Base-by-base conservation (phyloP, 1,139 yeast species). In the Williopsis jadinii region DNA sequence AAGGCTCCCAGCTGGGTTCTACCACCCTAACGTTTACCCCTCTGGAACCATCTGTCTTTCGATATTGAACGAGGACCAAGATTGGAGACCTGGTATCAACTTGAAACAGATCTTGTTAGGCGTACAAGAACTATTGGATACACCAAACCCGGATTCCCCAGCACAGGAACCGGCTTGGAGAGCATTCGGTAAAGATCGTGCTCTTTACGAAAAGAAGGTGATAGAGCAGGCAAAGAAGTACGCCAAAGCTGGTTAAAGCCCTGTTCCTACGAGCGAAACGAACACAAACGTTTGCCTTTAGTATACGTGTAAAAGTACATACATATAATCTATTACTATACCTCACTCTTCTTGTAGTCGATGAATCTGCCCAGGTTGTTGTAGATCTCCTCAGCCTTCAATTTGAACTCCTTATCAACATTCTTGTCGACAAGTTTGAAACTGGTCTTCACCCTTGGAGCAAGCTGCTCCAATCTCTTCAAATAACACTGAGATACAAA, bases 91-190 rank as follows among this genome's bases (percentile, higher is more conserved):
- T 1, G 96, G 97, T 9, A 83, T 92, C 50, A 87, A 96, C 12
- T 67, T 94, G 54, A 88, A 87, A 59, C 96, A 92, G 60, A 83
- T 94, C 45, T 80, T 85, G 4, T 67, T 88, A 50, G 99, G 98
- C 9, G 81, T 94, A 41, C 99, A 94, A 62, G 97, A 90, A 60
- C 71, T 94, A 44, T 70, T 94, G 50, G 87, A 84, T 56, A 74
- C 80, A 28, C 98, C 99, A 30, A 94, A 94, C 59, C 94, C 95
- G 28, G 81, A 84, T 46, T 87, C 97, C 0, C 99, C 99, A 1
- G 98, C 98, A 0, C 99, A 92, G 63, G 95, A 87, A 51, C 95
- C 95, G 3, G 97, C 98, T 3, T 94, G 90, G 83, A 79, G 82
- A 58, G 86, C 95, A 1, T 92, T 78, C 55, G 73, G 77, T 19